These are phyloP conservation scores for Xylariaceae sp. DNA, from an alignment of 2,329 filamentous ascomycete genomes.

Conservation along the genomic window DNA sequence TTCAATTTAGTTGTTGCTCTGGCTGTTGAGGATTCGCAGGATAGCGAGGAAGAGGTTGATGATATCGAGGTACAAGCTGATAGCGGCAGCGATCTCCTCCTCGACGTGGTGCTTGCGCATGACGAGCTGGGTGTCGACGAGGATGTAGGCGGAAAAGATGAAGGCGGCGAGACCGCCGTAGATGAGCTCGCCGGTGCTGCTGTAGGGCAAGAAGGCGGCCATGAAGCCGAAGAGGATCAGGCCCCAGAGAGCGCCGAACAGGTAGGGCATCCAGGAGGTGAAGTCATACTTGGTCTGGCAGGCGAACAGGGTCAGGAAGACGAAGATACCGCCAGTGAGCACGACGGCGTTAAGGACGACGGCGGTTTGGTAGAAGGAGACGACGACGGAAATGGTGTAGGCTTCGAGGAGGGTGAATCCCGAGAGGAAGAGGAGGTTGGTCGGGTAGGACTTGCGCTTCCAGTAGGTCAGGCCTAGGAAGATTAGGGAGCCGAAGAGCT, in stretches of 20 bases:
- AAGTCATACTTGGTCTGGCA: conserved; percentile 99
- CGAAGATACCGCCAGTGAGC: conserved; percentile 78
- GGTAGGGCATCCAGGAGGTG: conserved; percentile 92
- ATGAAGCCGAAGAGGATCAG: conserved; percentile 92
- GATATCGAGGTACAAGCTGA: conserved; percentile 91
- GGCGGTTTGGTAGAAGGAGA: conserved; percentile 77
- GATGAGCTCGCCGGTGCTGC: conserved; percentile 73
- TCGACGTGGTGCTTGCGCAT: conserved; percentile 96
- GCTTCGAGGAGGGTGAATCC: conserved; percentile 90
- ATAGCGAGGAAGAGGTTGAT: conserved; percentile 97
- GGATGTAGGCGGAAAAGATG: conserved; percentile 89
- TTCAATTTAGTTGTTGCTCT: conserved; percentile 72
- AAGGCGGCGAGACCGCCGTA: conserved; percentile 79
- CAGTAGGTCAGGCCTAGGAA: conserved; percentile 88
- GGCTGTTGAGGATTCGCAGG: conserved; percentile 90
- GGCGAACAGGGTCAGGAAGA: conserved; percentile 78
- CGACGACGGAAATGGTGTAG: conserved; percentile 87
- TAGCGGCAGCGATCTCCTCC: conserved; percentile 93
- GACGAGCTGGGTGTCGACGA: conserved; percentile 93
- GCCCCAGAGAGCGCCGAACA: conserved; percentile 86
- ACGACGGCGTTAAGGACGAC: conserved; percentile 88
- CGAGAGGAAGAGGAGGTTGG: conserved; percentile 85
- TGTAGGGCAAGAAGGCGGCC: conserved; percentile 80
- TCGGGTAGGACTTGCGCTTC: conserved; percentile 94
- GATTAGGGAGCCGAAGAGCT: conserved; percentile 73